Evolutionary conservation across 2,329 filamentous ascomycete genomes (phyloP).

Genomic region (Tolypocladium ovalisporum): DNA sequence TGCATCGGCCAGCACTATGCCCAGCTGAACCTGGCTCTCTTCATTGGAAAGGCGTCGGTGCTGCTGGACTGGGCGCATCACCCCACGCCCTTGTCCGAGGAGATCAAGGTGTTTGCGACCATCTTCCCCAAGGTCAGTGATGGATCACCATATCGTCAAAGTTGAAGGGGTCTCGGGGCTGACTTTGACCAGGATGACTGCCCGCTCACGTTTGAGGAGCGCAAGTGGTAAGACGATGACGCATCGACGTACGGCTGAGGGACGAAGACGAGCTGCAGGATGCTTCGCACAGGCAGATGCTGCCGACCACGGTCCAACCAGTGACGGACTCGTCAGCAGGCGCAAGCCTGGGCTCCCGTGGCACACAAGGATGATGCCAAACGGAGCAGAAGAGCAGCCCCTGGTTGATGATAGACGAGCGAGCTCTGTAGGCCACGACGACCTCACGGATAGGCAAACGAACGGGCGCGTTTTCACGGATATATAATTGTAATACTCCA

Average conservation of each 20-base stretch:
- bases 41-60: conserved; percentile 84
- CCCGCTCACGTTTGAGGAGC: conserved; percentile 58
- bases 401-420: conserved; percentile 4
- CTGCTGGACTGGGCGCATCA: conserved; percentile 85
- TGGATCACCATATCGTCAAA: background rate
- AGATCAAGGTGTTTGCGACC: conserved; percentile 96
- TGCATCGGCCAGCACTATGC: conserved; percentile 92
- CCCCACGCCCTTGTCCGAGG: conserved; percentile 71
- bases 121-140: conserved; percentile 85
- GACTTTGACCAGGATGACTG: conserved; percentile 60
- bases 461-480: background rate
- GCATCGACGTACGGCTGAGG: background rate
- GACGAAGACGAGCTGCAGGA: background rate
- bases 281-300: background rate
- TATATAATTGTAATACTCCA: conserved; percentile 4
- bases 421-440: conserved; percentile 1
- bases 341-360: background rate
- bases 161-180: background rate
- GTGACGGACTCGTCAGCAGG: background rate
- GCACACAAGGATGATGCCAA: background rate
- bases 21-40: conserved; percentile 74
- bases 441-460: background rate
- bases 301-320: background rate
- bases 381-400: background rate
- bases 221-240: conserved; percentile 30